Evolutionary conservation across 1,139 yeast species (phyloP), one percentile per base, ranked within the genome.

Genomic region (Candida neerlandica): DNA sequence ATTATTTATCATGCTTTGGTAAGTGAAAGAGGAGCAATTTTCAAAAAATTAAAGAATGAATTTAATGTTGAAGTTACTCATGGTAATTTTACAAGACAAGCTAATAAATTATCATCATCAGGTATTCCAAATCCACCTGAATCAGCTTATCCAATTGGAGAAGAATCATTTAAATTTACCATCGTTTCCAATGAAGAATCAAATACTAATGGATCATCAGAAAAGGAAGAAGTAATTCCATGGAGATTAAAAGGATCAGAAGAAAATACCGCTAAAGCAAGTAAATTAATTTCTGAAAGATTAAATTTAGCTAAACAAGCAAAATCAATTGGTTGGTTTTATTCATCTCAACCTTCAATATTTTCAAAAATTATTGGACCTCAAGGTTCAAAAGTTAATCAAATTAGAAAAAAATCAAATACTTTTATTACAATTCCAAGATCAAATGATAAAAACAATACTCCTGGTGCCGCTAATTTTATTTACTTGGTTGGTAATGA

Each of bases 301-400:
- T 67, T 75, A 57, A 66, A 59, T 27, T 59, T 56, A 37, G 78
- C 79, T 35, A 57, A 67, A 52, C 53, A 56, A n/a, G 71, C 78
- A 37, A 61, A 60, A 29, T 54, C 57, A 34, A 59, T 61, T 33
- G 80, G 71, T 16, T 76, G 80, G 80, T 66, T 69, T 49, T 73
- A 70, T 58, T 58, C 70, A 26, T 58, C 60, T 39, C 63, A 70
- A 51, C 69, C 78, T 19, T 58, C 70, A 1, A 54, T 53, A n/a
- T 74, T 75, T 57, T 79, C 87, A 51, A 80, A 78, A 65, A 75
- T 89, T 45, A 80, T 90, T 58, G 97, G 97, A 5, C 84, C 90
- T 19, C 85, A 82, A 58, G 97, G 97, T 44, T 69, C 84, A 33
- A 84, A 80, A 56, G 77, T 89, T 60, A 83, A 80, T 60, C 73